Conservation (phyloP, 116 monocot genomes). For the Papilionanthe hybrid region DNA sequence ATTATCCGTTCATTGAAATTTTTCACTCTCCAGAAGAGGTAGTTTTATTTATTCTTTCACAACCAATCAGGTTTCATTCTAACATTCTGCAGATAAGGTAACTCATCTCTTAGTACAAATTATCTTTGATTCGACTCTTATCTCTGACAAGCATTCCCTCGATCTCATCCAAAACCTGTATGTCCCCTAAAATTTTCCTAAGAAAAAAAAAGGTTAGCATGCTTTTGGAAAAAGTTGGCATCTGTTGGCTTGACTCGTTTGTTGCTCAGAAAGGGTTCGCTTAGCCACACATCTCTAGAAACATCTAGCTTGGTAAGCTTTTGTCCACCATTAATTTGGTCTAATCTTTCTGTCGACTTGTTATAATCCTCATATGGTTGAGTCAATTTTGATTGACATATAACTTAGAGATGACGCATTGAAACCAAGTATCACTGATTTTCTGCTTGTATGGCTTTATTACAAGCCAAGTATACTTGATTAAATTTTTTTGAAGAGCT, state of each 20-base stretch:
- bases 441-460: neutral
- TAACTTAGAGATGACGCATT: neutral
- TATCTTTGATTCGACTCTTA: neutral
- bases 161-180: too few species aligned
- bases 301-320: too few species aligned
- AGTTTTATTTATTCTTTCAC: neutral
- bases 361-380: neutral
- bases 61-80: neutral
- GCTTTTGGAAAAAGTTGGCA: too few species aligned
- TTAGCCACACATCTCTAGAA: too few species aligned
- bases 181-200: too few species aligned
- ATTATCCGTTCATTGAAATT: constrained; percentile 92
- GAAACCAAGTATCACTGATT: neutral
- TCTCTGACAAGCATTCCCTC: neutral
- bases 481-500: neutral
- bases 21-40: constrained; percentile 88
- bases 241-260: too few species aligned
- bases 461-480: neutral
- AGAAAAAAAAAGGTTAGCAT: too few species aligned
- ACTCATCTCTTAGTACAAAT: neutral
- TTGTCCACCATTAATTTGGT: too few species aligned
- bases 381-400: neutral
- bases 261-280: too few species aligned
- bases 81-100: neutral
- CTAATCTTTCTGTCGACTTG: neutral